Evolutionary conservation across 257 asterid species (phyloP).

Genomic region (Nemophila menziesii): DNA sequence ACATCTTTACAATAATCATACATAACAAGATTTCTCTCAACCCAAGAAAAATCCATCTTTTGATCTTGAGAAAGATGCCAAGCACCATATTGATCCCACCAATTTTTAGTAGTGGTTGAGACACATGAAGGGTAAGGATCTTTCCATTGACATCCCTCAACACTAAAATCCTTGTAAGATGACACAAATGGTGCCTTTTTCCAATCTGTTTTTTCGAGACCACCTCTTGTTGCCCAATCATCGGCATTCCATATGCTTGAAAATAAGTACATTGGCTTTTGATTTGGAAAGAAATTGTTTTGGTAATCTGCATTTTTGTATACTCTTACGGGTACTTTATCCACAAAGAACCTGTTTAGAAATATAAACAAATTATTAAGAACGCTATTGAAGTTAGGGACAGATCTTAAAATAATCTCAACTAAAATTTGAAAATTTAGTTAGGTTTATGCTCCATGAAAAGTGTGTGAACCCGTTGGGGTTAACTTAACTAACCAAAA

Average conservation of each 20-base stretch:
- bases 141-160: slow-evolving; percentile 79
- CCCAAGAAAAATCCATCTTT: slow-evolving; percentile 74
- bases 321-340: slow-evolving; percentile 59
- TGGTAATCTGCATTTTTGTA: slow-evolving; percentile 85
- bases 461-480: too few species aligned
- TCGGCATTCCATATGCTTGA: slow-evolving; percentile 99
- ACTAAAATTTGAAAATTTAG: too few species aligned
- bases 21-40: slow-evolving; percentile 71
- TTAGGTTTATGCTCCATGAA: too few species aligned
- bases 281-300: slow-evolving; percentile 73
- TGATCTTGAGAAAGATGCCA: slow-evolving; percentile 63
- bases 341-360: slow-evolving; percentile 60
- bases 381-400: too few species aligned
- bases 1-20: slow-evolving; percentile 79
- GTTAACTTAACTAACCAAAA: too few species aligned
- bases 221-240: slow-evolving; percentile 97
- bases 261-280: slow-evolving; percentile 81
- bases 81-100: slow-evolving; percentile 91
- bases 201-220: slow-evolving; percentile 94
- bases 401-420: too few species aligned
- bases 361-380: background rate
- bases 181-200: slow-evolving; percentile 76
- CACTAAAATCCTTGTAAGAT: slow-evolving; percentile 59
- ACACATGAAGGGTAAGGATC: slow-evolving; percentile 84
- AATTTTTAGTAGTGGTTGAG: slow-evolving; percentile 56